Evolutionary conservation across 169 alveolate species (phyloP).

Genomic region (Perkinsus chesapeaki): DNA sequence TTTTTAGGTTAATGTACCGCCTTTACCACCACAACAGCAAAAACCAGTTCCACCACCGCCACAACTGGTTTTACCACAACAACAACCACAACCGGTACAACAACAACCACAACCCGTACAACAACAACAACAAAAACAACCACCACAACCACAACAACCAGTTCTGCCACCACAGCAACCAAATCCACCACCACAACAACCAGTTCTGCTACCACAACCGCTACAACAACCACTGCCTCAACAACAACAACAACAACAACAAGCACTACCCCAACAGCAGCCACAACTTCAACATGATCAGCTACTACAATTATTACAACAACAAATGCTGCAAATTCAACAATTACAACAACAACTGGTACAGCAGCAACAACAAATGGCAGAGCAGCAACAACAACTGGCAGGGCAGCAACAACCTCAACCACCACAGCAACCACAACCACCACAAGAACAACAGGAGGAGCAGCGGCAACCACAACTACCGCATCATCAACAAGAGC

Average conservation of each 20-base stretch:
- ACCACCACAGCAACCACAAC: too few relatives aligned
- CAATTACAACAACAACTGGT: background rate
- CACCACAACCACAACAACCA: background rate
- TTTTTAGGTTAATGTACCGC: too few relatives aligned
- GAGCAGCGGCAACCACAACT: too few relatives aligned
- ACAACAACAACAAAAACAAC: background rate
- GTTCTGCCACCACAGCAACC: background rate
- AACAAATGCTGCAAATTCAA: background rate
- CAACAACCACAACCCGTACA: background rate
- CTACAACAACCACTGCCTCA: background rate
- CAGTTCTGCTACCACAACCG: background rate
- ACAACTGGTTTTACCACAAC: too few relatives aligned
- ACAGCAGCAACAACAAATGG: background rate
- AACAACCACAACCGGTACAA: background rate
- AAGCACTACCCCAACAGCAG: background rate
- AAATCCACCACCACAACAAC: background rate
- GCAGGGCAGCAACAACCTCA: too few relatives aligned
- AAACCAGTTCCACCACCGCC: too few relatives aligned
- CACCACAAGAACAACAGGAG: too few relatives aligned
- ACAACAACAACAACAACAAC: background rate
- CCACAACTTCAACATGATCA: background rate
- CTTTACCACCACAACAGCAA: too few relatives aligned
- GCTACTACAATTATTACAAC: background rate
- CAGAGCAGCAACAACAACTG: too few relatives aligned
- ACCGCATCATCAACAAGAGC: too few relatives aligned